phyloP scores from a whole-genome alignment of 1,139 yeast species.

The Taiozyma sp. region DNA sequence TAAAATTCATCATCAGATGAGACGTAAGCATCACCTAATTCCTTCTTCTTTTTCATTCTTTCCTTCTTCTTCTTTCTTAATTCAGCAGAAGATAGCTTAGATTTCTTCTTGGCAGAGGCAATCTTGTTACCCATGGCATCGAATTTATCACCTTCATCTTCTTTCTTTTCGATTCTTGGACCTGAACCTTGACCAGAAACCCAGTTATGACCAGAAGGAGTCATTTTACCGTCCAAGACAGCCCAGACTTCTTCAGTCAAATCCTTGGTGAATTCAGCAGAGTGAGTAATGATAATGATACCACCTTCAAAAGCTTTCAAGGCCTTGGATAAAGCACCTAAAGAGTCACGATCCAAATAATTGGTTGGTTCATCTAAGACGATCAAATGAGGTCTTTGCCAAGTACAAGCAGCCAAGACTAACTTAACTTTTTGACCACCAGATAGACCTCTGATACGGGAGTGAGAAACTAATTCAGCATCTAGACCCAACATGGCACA shows the following conservation, averaged over 20 bases:
- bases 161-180: conserved; percentile 98
- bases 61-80: conserved; percentile 99
- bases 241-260: conserved; percentile 99
- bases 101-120: conserved; percentile 93
- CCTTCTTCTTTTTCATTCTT: conserved; percentile 99
- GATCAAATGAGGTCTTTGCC: conserved; percentile 99
- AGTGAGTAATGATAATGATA: conserved; percentile 98
- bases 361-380: conserved; percentile 99
- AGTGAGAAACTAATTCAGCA: conserved; percentile 98
- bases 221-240: conserved; percentile 95
- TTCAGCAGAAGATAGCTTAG: conserved; percentile 97
- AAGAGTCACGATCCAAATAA: conserved; percentile 98
- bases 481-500: conserved; percentile 98
- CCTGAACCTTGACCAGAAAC: conserved; percentile 99
- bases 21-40: conserved; percentile 97
- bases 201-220: conserved; percentile 99
- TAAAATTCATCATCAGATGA: conserved; percentile 80
- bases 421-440: conserved; percentile 99
- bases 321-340: conserved; percentile 99
- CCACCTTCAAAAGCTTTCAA: conserved; percentile 99
- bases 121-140: conserved; percentile 99
- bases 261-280: conserved; percentile 99
- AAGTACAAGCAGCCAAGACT: conserved; percentile 99
- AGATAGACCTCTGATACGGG: conserved; percentile 99
- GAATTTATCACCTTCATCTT: conserved; percentile 95